These are phyloP conservation scores for Pleurotus sapidus DNA, from an alignment of 768 basidiomycete species.

Conservation along the genomic window DNA sequence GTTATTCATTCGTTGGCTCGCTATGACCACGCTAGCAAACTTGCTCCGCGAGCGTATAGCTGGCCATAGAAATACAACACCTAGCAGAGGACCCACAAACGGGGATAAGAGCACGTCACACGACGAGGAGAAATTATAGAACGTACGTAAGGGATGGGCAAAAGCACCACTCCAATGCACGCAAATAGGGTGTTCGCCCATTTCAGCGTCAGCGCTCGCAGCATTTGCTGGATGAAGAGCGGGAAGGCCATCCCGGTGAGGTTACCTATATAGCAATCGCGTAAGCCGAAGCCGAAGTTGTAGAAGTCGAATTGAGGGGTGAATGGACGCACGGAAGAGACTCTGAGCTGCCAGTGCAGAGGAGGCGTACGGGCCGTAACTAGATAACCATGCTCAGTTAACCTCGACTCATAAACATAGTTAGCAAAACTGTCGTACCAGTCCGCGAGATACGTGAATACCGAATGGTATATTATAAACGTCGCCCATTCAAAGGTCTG, in stretches of 20 bases:
- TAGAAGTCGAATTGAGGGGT: no score
- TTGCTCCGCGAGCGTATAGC: conserved; percentile 36
- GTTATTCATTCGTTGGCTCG: neutral
- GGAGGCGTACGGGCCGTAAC: conserved; percentile 54
- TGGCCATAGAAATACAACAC: conserved; percentile 40
- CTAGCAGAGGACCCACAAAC: conserved; percentile 20
- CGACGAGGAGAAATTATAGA: neutral
- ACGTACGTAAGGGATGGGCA: conserved; percentile 61
- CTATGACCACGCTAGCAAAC: conserved; percentile 33
- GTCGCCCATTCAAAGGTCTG: conserved; percentile 25
- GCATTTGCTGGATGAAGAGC: conserved; percentile 63
- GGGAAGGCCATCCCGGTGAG: conserved; percentile 53
- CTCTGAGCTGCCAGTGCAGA: conserved; percentile 64
- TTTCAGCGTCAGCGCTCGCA: conserved; percentile 47
- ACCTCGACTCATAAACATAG: neutral
- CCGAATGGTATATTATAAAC: conserved; percentile 52
- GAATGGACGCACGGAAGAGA: conserved; percentile 38
- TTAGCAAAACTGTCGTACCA: conserved; percentile 34
- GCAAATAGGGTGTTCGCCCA: conserved; percentile 63
- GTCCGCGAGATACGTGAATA: conserved; percentile 58
- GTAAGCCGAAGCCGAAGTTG: neutral
- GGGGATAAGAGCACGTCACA: no score
- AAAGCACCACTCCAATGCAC: conserved; percentile 46
- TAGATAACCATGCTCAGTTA: conserved; percentile 2
- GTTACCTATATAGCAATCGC: conserved; percentile 35